A percentile compares a stretch with the other conserved stretches of the same genome.
Evolutionary conservation across 148 eudicot species (phyloP).

Genomic region (Fallopia convolvulus): DNA sequence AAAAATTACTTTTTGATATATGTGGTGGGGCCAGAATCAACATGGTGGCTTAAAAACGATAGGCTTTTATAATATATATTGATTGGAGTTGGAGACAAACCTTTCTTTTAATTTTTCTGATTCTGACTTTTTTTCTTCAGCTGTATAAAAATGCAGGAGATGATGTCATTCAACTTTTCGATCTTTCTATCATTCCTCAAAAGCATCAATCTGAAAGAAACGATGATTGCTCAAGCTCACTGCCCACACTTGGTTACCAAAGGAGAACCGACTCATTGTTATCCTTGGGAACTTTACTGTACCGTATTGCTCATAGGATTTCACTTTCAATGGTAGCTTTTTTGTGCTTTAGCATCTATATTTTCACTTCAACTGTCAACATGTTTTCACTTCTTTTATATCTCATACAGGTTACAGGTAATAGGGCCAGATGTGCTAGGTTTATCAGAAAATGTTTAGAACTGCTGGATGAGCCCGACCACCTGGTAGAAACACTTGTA

Average conservation of each 20-base stretch:
- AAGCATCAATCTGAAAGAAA: slow-evolving; percentile 43
- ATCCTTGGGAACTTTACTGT: slow-evolving; percentile 77
- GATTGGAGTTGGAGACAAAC: not conserved
- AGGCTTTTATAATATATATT: too few relatives aligned
- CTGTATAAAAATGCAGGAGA: slow-evolving; percentile 91
- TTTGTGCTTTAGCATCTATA: not conserved
- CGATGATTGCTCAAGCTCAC: slow-evolving; percentile 47
- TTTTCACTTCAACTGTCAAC: not conserved
- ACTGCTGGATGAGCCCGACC: slow-evolving; percentile 86
- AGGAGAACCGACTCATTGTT: slow-evolving; percentile 80
- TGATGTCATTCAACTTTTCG: slow-evolving; percentile 89
- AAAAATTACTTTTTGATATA: too few relatives aligned
- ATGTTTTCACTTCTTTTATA: slow-evolving; percentile 11
- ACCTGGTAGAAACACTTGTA: slow-evolving; percentile 41
- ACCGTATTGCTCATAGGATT: slow-evolving; percentile 86
- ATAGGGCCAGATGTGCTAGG: slow-evolving; percentile 65
- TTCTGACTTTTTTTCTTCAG: slow-evolving; percentile 30
- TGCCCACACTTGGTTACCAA: slow-evolving; percentile 60
- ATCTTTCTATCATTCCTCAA: slow-evolving; percentile 74
- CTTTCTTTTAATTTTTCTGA: not conserved
- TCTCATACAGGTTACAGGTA: slow-evolving; percentile 51
- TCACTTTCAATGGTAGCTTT: slow-evolving; percentile 66
- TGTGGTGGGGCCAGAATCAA: too few relatives aligned
- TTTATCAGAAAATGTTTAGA: slow-evolving; percentile 79
- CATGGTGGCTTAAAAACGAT: too few relatives aligned